These are phyloP conservation scores for Lipomyces oligophaga DNA, from an alignment of 805 yeast species.

Conservation along the genomic window DNA sequence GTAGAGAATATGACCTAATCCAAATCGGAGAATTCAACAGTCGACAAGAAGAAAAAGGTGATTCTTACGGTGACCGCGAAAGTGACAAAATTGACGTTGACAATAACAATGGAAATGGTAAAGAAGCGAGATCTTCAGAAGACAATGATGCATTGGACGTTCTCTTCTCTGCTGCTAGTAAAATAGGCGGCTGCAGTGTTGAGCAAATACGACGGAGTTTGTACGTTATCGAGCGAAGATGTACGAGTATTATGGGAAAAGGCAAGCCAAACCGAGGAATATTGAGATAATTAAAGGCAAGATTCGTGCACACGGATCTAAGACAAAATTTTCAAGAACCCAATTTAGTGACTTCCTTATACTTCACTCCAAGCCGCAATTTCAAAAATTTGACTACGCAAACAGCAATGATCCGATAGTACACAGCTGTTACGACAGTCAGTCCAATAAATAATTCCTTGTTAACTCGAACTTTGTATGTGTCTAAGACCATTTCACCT, in stretches of 20 bases:
- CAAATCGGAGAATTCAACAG: too few species aligned
- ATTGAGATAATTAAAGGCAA: too few species aligned
- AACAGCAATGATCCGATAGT: constrained; percentile 33
- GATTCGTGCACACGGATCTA: too few species aligned
- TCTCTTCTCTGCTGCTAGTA: constrained; percentile 14
- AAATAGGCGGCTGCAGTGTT: constrained; percentile 15
- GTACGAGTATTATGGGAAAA: neutral
- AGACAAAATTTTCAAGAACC: too few species aligned
- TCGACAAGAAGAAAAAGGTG: too few species aligned
- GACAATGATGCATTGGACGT: too few species aligned
- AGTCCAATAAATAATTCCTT: constrained; percentile 29
- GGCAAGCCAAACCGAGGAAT: too few species aligned
- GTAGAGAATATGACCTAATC: too few species aligned
- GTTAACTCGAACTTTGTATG: constrained; percentile 43
- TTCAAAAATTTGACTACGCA: constrained; percentile 29
- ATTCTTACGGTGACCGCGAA: too few species aligned
- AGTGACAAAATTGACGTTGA: too few species aligned
- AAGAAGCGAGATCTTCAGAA: neutral
- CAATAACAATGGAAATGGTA: neutral
- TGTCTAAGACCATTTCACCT: constrained; percentile 55
- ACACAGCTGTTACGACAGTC: constrained; percentile 30
- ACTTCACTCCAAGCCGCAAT: constrained; percentile 7
- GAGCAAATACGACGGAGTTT: constrained; percentile 9
- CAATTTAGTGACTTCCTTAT: too few species aligned
- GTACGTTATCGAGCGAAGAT: neutral